Evolutionary conservation across 495 filamentous ascomycete genomes (phyloP), one percentile per base, ranked within the genome.

Genomic region (Penicillium crystallinum): DNA sequence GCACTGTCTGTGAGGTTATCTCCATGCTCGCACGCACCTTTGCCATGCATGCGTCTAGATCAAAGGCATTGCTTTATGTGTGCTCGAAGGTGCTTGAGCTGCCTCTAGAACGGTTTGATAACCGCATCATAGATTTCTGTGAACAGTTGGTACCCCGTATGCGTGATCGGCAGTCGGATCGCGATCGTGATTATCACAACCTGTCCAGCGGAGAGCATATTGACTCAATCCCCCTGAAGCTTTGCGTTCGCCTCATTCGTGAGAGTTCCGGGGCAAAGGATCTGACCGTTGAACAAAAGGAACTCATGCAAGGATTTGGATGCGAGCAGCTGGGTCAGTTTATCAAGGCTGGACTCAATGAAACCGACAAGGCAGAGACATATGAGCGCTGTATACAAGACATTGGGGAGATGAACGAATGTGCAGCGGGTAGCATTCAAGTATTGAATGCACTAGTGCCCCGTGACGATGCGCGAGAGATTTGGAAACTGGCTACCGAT

Each of bases 1-100:
- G 90, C 46, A 83, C 92, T 31, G 87, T 90, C 15, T 83, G 86
- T 21, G 90, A 91, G 33, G 79, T 92, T 9, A 67, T 95, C 49
- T 64, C 65, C 14, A 95, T 96, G 87, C 77, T 91, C n/a, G 65
- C 59, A 6, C 77, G 77, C 17, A 86, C 91, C 25, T 70, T 86
- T 34, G 66, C 72, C 36, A 75, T 90, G 39, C 81, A 87, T 49
- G 17, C 55, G 1, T 55, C 62, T 6, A 62, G 73, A 0, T 69
- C 78, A 18, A 66, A 75, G 0, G 67, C 73, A 6, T 64, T 92
- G 27, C 62, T 86, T 12, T 87, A 93, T 63, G 59, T 95, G n/a
- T 88, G 85, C 56, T 68, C 78, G 43, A 96, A 95, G 62, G 70
- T 91, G 30, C 65, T 81, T 30, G 78, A 82, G 9, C 69, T 95